Percentiles rank a stretch among this genome's conserved stretches.
Evolutionary conservation across 23 red algal genomes (phyloP).

Genomic region (Cyanidiococcus yangmingshanensis): DNA sequence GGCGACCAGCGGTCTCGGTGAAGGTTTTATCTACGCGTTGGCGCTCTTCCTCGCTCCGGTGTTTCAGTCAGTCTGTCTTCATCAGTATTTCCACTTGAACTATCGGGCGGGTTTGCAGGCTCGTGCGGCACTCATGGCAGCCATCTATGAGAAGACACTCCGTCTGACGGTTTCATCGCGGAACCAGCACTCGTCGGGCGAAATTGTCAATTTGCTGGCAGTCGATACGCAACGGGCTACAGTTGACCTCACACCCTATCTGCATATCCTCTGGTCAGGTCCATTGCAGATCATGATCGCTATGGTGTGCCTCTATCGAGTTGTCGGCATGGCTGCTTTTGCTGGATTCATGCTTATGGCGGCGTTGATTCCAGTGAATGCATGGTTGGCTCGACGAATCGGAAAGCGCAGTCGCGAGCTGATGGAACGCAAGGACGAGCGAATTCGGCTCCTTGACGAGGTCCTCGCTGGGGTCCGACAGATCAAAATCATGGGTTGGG

Average conservation of each 20-base stretch:
- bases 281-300: conserved; percentile 41
- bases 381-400: not conserved
- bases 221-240: conserved; percentile 24
- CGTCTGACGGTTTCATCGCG: conserved; percentile 13
- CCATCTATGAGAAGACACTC: conserved; percentile 32
- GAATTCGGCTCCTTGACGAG: conserved; percentile 31
- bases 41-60: not conserved
- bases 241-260: conserved; percentile 26
- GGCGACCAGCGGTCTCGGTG: not conserved
- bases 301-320: conserved; percentile 26
- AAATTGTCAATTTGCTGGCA: conserved; percentile 35
- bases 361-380: conserved; percentile 32
- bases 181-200: conserved; percentile 22
- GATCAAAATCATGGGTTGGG: conserved; percentile 41
- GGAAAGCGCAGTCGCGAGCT: conserved; percentile 1
- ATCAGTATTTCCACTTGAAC: conserved; percentile 15
- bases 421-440: conserved; percentile 38
- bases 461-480: conserved; percentile 25
- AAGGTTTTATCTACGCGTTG: not conserved
- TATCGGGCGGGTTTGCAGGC: conserved; percentile 18
- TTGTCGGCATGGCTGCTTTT: conserved; percentile 27
- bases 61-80: conserved; percentile 4
- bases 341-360: conserved; percentile 31
- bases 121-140: conserved; percentile 17
- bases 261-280: conserved; percentile 36